Evolutionary conservation across 345 rosid genomes (phyloP), one percentile per base, ranked within the genome.

Genomic region (Salix suchowensis): DNA sequence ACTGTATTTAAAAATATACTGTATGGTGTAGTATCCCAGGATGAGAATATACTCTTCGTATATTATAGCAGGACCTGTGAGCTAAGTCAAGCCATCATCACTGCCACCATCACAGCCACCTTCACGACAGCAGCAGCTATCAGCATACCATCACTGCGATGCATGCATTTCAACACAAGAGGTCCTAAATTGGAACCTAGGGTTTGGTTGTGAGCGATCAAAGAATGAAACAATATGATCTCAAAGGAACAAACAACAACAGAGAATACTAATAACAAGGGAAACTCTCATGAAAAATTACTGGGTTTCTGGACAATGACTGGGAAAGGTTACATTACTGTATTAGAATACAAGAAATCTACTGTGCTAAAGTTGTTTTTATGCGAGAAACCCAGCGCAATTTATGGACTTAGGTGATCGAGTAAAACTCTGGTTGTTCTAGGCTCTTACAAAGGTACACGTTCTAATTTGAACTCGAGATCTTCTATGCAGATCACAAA

Each of bases 301-400:
- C 16, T 30, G 32, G 32, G 32, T 30, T 30, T 30, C 32, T 30
- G 32, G 32, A 30, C 32, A 30, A 30, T 30, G 32, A 30, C 32
- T 30, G 32, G 32, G 32, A 30, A 30, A 30, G 2, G 32, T 4
- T 30, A 65, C 76, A 74, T 2, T 5, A 64, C 21, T 40, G 18
- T 36, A 40, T 39, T n/a, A 28, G 30, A 28, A 32, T 13, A 71
- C 24, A 12, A 39, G 32, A 24, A 40, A 7, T 77, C 81, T 89
- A 96, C 89, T 89, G 97, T 71, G 65, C 82, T 94, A 93, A 89
- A 69, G 98, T 30, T 30, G 26, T 30, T 30, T 30, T 30, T 30
- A 30, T 30, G 32, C 32, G 32, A 30, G 32, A 0, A 2, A 30
- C 2, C 4, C 32, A 30, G 0, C 4, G 32, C 32, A 30, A 30